Evolutionary conservation across 768 basidiomycete genomes (phyloP).

Genomic region (Xanthoconium purpureum): DNA sequence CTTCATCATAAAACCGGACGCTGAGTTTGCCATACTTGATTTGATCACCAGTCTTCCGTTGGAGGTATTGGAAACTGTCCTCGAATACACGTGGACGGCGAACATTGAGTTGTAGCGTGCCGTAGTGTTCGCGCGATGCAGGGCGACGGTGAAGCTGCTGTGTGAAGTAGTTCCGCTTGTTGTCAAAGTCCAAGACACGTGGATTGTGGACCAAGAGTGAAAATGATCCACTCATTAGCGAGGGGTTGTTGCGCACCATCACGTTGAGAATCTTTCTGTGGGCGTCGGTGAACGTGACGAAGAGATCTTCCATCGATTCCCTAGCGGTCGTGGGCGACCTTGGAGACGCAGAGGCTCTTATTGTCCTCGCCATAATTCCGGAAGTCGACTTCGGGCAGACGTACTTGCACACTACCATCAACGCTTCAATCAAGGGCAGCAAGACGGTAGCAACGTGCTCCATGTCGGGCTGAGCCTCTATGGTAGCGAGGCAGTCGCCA

Average conservation of each 20-base stretch:
- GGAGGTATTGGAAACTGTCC: slow-evolving; percentile 92
- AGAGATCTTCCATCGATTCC: slow-evolving; percentile 86
- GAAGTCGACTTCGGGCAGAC: slow-evolving; percentile 64
- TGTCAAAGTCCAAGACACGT: slow-evolving; percentile 96
- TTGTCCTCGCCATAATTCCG: slow-evolving; percentile 43
- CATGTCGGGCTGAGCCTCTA: slow-evolving; percentile 76
- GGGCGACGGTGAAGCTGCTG: slow-evolving; percentile 88
- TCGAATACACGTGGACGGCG: slow-evolving; percentile 92
- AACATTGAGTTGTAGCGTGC: slow-evolving; percentile 84
- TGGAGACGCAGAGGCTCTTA: slow-evolving; percentile 69
- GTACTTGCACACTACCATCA: slow-evolving; percentile 99
- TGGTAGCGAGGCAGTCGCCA: slow-evolving; percentile 81
- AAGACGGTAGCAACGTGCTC: slow-evolving; percentile 91
- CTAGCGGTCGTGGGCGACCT: slow-evolving; percentile 62
- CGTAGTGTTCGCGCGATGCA: slow-evolving; percentile 74
- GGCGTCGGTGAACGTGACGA: slow-evolving; percentile 88
- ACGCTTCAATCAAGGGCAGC: slow-evolving; percentile 88
- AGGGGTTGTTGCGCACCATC: slow-evolving; percentile 98
- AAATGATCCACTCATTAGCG: slow-evolving; percentile 97
- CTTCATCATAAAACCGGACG: slow-evolving; percentile 94
- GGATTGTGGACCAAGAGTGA: slow-evolving; percentile 94
- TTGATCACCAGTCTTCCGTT: slow-evolving; percentile 88
- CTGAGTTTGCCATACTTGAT: slow-evolving; percentile 98
- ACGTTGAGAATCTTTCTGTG: slow-evolving; percentile 93
- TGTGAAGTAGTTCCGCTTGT: slow-evolving; percentile 95